These are phyloP conservation scores for Metroxylon sagu DNA, from an alignment of 176 grass and related monocot species.

Conservation along the genomic window DNA sequence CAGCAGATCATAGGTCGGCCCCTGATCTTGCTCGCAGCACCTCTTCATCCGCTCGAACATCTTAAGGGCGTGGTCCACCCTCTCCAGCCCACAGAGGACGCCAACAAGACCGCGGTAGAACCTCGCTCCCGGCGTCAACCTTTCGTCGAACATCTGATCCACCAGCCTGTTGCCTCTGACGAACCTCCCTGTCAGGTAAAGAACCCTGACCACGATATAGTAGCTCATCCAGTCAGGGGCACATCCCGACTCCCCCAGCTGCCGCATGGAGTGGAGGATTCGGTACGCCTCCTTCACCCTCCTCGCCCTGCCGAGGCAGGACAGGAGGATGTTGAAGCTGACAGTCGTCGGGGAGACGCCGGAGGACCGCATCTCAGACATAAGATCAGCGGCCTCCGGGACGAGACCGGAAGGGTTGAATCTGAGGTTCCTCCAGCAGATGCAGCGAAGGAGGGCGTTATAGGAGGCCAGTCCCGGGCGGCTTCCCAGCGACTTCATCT, in stretches of 20 bases:
- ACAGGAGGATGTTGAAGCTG: constrained; percentile 75
- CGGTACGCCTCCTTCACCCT: constrained; percentile 64
- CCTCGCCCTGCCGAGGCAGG: constrained; percentile 46
- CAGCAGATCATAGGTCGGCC: constrained; percentile 43
- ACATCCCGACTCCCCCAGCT: constrained; percentile 37
- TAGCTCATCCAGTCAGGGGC: constrained; percentile 64
- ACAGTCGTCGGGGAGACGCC: constrained; percentile 30
- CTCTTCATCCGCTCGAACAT: constrained; percentile 52
- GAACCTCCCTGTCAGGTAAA: constrained; percentile 53
- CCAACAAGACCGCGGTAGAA: constrained; percentile 58
- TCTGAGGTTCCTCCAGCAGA: constrained; percentile 57
- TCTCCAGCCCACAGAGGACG: constrained; percentile 51
- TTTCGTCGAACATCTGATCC: constrained; percentile 44
- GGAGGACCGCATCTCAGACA: constrained; percentile 43
- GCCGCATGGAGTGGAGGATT: constrained; percentile 50
- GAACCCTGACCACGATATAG: constrained; percentile 55
- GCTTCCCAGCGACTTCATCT: constrained; percentile 35
- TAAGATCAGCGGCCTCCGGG: constrained; percentile 42
- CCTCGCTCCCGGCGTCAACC: constrained; percentile 30
- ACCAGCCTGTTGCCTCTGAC: constrained; percentile 47
- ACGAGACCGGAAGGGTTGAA: constrained; percentile 67
- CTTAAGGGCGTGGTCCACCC: constrained; percentile 46
- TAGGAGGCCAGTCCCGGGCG: constrained; percentile 32
- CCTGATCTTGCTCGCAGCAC: constrained; percentile 9
- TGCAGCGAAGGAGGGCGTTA: constrained; percentile 44